Evolutionary conservation across 202 grass and related monocot genomes (phyloP).

Genomic region (Elaeis oleifera): DNA sequence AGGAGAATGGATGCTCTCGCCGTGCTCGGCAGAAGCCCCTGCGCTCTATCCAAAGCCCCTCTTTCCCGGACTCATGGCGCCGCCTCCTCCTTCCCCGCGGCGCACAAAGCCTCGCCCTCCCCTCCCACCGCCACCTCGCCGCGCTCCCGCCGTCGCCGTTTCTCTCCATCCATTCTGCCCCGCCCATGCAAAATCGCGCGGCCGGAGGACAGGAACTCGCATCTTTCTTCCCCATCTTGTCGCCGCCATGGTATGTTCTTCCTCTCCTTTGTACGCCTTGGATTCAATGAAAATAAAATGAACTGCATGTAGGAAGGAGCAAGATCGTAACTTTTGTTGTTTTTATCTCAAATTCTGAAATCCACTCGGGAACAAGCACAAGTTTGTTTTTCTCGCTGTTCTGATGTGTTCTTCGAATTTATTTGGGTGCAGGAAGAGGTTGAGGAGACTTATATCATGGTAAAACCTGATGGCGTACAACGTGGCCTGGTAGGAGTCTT

Average conservation of each 20-base stretch:
- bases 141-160: constrained; percentile 12
- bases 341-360: no score
- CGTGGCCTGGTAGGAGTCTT: constrained; percentile 50
- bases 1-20: constrained; percentile 28
- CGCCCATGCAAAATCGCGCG: neutral
- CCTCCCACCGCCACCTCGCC: constrained; percentile 1
- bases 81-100: neutral
- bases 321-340: no score
- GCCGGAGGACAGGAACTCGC: constrained; percentile 14
- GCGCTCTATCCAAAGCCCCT: constrained; percentile 3
- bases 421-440: constrained; percentile 25
- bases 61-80: neutral
- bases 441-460: constrained; percentile 77
- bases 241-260: constrained; percentile 34
- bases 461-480: constrained; percentile 95
- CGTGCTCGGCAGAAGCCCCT: constrained; percentile 23
- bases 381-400: neutral
- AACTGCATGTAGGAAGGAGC: no score
- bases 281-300: no score
- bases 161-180: constrained; percentile 20
- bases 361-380: no score
- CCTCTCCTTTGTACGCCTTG: neutral
- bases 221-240: constrained; percentile 27
- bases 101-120: neutral
- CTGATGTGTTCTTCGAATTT: neutral